Evolutionary conservation across 164 flowering plant species (phyloP).

Genomic region (Cinnamomum chago): DNA sequence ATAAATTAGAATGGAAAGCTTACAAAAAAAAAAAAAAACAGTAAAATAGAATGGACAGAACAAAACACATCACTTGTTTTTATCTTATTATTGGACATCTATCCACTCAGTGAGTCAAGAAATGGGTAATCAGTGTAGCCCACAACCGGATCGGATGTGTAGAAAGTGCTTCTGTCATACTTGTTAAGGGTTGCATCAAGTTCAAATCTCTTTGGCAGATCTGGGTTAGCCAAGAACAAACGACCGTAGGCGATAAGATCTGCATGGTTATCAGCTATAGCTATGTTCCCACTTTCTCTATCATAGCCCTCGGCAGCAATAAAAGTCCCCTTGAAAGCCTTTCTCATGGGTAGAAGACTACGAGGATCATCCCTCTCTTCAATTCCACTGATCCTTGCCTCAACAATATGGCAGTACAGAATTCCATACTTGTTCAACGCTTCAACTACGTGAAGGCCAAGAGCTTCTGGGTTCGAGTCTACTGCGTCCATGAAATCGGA

Average conservation of each 20-base stretch:
- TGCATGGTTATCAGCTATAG: conserved; percentile 27
- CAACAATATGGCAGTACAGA: conserved; percentile 45
- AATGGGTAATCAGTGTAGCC: conserved; percentile 42
- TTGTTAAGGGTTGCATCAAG: conserved; percentile 33
- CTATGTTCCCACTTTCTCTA: conserved; percentile 40
- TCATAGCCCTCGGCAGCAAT: conserved; percentile 42
- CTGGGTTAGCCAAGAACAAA: conserved; percentile 37
- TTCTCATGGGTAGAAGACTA: conserved; percentile 42
- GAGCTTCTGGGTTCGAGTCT: conserved; percentile 49
- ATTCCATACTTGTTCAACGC: conserved; percentile 37
- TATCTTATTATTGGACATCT: too few species aligned
- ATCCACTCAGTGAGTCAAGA: conserved; percentile 11
- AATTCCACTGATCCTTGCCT: conserved; percentile 31
- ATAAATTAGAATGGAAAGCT: too few species aligned
- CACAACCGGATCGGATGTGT: conserved; percentile 28
- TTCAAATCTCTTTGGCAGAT: conserved; percentile 34
- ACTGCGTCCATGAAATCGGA: conserved; percentile 26
- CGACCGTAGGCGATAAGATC: conserved; percentile 35
- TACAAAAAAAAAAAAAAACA: too few species aligned
- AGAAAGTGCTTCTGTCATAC: conserved; percentile 30
- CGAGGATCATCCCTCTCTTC: conserved; percentile 22
- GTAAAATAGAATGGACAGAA: too few species aligned
- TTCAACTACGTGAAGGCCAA: conserved; percentile 48
- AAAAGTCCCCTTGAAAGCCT: conserved; percentile 44
- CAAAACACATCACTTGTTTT: too few species aligned